These are phyloP conservation scores for Alternaria ethzedia DNA, from an alignment of 2,329 filamentous ascomycete species.

Conservation along the genomic window DNA sequence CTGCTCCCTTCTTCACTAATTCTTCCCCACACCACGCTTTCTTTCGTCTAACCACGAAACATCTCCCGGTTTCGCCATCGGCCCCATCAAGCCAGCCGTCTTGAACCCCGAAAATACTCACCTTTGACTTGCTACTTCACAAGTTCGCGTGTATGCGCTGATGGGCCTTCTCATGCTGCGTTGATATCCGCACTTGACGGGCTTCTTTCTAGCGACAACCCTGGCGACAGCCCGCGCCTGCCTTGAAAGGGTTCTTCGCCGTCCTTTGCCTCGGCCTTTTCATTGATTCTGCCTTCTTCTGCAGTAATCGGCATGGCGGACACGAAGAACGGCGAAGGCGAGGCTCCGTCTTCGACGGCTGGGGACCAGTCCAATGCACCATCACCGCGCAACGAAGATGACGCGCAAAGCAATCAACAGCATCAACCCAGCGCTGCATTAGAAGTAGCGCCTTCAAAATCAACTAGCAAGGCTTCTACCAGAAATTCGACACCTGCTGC, in stretches of 20 bases:
- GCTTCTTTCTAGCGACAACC: constrained; percentile 33
- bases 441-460: constrained; percentile 38
- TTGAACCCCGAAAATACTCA: constrained; percentile 12
- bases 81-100: constrained; percentile 20
- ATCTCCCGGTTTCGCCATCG: constrained; percentile 22
- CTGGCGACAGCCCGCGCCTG: constrained; percentile 35
- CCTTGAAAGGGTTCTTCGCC: constrained; percentile 28
- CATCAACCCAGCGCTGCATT: constrained; percentile 30
- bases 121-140: constrained; percentile 23
- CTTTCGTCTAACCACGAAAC: constrained; percentile 12
- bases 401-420: constrained; percentile 34
- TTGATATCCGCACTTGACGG: constrained; percentile 44
- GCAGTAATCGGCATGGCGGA: constrained; percentile 43
- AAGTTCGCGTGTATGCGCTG: constrained; percentile 43
- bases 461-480: constrained; percentile 43
- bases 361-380: constrained; percentile 39
- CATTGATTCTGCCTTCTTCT: constrained; percentile 24
- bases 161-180: constrained; percentile 43
- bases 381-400: constrained; percentile 36
- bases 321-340: constrained; percentile 46
- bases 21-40: constrained; percentile 19
- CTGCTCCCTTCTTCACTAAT: constrained; percentile 27
- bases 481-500: constrained; percentile 44
- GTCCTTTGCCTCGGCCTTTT: constrained; percentile 21
- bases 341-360: constrained; percentile 38